These are phyloP conservation scores for Eutreptiella sp. DNA, from an alignment of 208 protist genomes.

Conservation along the genomic window DNA sequence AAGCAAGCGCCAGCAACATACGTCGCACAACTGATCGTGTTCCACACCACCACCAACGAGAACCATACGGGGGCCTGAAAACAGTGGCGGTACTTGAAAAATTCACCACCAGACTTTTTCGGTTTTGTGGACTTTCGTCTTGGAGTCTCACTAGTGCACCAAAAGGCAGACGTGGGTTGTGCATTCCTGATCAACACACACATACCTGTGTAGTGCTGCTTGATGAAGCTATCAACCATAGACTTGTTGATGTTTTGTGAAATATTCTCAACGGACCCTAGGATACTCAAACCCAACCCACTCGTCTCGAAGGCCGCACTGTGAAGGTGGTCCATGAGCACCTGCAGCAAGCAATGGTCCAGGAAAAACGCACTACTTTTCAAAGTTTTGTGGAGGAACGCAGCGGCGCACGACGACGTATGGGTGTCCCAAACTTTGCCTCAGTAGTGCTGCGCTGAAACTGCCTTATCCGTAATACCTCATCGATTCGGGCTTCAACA, in stretches of 20 bases:
- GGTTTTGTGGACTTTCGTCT: slow-evolving; percentile 40
- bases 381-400: too few species aligned
- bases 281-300: slow-evolving; percentile 90
- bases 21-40: slow-evolving; percentile 1
- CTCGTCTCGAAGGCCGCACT: slow-evolving; percentile 82
- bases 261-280: slow-evolving; percentile 96
- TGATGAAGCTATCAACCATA: slow-evolving; percentile 81
- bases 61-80: slow-evolving; percentile 67
- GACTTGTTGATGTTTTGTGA: slow-evolving; percentile 67
- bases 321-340: slow-evolving; percentile 95
- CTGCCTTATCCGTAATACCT: too few species aligned
- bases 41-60: slow-evolving; percentile 34
- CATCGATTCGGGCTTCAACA: slow-evolving; percentile 83
- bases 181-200: slow-evolving; percentile 90
- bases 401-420: too few species aligned
- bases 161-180: slow-evolving; percentile 68
- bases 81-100: slow-evolving; percentile 66
- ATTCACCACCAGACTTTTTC: slow-evolving; percentile 54
- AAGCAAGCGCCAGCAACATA: too few species aligned
- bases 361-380: too few species aligned
- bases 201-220: slow-evolving; percentile 90
- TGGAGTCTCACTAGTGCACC: slow-evolving; percentile 62
- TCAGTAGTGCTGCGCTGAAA: too few species aligned
- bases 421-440: too few species aligned
- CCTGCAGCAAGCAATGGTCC: too few species aligned